A percentile compares a stretch with the other conserved stretches of the same genome.
These are phyloP conservation scores for Suillus paluster DNA, from an alignment of 768 basidiomycete genomes.

Conservation along the genomic window DNA sequence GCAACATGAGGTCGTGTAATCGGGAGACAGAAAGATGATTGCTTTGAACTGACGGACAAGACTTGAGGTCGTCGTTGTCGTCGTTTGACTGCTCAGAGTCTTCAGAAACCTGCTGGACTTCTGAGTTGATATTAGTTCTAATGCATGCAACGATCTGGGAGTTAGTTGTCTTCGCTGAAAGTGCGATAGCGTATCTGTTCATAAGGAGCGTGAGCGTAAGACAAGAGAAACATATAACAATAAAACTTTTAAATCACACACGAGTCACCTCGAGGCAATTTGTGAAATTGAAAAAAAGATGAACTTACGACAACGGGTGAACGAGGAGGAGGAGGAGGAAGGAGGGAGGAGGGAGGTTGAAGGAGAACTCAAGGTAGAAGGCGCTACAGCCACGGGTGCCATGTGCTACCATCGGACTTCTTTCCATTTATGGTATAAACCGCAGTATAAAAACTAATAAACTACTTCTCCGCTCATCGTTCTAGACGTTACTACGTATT, in stretches of 20 bases:
- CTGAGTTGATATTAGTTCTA: conserved; percentile 47
- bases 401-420: neutral
- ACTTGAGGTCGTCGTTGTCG: neutral
- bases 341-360: neutral
- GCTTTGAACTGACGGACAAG: too few species aligned
- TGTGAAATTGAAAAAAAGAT: neutral
- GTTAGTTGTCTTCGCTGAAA: conserved; percentile 27
- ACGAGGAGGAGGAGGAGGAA: conserved; percentile 16
- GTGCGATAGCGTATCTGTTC: conserved; percentile 25
- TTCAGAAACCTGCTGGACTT: conserved; percentile 46
- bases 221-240: too few species aligned
- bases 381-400: neutral
- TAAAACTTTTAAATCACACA: too few species aligned
- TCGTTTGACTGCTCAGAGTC: conserved; percentile 10
- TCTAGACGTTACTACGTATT: too few species aligned
- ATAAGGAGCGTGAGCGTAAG: neutral
- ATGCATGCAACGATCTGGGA: conserved; percentile 43
- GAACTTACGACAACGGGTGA: conserved; percentile 16
- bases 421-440: neutral
- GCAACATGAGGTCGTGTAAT: conserved; percentile 57
- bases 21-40: conserved; percentile 30
- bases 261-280: conserved; percentile 3
- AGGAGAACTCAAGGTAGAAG: neutral
- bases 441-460: too few species aligned
- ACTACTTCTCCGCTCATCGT: too few species aligned